Evolutionary conservation across 192 early-diverging fungal genomes (phyloP), one percentile per base, ranked within the genome.

Genomic region (Umbelopsis isabellina): DNA sequence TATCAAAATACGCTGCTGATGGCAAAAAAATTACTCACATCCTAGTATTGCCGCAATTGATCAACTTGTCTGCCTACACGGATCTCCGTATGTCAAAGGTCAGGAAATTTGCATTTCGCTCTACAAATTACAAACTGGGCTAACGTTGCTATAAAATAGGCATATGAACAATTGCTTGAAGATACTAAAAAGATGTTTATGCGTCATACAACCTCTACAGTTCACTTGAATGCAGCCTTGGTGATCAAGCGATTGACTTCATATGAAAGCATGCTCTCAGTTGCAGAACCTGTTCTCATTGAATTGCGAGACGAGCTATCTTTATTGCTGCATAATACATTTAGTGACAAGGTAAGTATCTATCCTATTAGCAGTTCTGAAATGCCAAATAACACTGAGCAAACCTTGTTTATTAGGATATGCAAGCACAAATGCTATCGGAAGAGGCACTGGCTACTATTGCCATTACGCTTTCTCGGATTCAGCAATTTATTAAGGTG

Each of bases 1-100:
- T 87, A 22, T 68, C 69, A 13, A 87, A 85, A 51, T 81, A 87
- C 44, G 66, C 76, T 6, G 78, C 79, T 47, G 82, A 85, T 68
- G 64, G 77, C 8, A 65, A 33, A 16, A 78, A 75, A 20, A 72
- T 87, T 35, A 65, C 73, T 10, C 79, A 80, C 1, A 71, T 85
- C 7, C 72, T 84, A 1, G 70, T 67, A 46, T 75, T 85, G 13
- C 82, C 82, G 20, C 77, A 73, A 10, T 61, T 85, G 10, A 79
- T 87, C 61, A 82, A 82, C 41, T 35, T 87, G 61, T 73, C 72
- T 6, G 75, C 82, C 2, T 87, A 87, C 55, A 46, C 76, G 10
- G 84, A 85, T 21, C 58, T 85, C 45, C 80, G 82, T 9, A 77
- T 80, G 72, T 45, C 72, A 66, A 65, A 78, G 16, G 84, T 85